Base-by-base conservation (phyloP, 495 filamentous ascomycete genomes). In the Terfezia claveryi region DNA sequence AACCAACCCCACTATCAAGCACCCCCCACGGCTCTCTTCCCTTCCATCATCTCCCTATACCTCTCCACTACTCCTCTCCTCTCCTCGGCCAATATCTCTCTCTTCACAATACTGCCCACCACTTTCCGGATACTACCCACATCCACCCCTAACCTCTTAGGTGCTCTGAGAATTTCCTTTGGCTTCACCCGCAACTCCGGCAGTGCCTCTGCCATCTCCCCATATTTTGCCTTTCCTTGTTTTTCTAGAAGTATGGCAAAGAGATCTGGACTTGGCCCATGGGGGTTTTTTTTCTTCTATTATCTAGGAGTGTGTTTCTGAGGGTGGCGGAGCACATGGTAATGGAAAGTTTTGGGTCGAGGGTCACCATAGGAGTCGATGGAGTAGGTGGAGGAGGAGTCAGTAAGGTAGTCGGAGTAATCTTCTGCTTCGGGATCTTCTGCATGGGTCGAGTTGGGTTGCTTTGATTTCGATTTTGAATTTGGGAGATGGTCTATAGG, bases 161-260 rank as follows among this genome's bases (percentile, higher is more conserved):
- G 12, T 3, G 41, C 41, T 20, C 41, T 46, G 56, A 92, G 76
- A 51, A 81, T 81, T 69, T 77, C 78, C 60, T 72, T 79, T 6
- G 80, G 80, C 23, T 70, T 67, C 8, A 46, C 41, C 12, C 14
- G 3, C 58, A 95, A 72, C 58, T 78, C 75, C 8, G 91, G 91
- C 38, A 89, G 91, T 12, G 85, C 87, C 51, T 79, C 68, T 8
- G 78, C 87, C 38, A 89, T 79, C 62, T 94, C 88, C 62, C 88
- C 77, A 52, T 92, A 71, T 64, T 76, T 82, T 27, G 61, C 63
- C 57, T 76, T 74, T 10, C 74, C 78, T 37, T 77, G 73, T 58
- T 72, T 76, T 64, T 68, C 72, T 61, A 71, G 76, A 52, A 96
- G 67, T 57, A 75, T 77, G 53, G 75, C 79, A 88, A 89, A 98